Evolutionary conservation across 2,329 filamentous ascomycete species (phyloP), one percentile per base, ranked within the genome.

Genomic region (Elsinoe necatrix): DNA sequence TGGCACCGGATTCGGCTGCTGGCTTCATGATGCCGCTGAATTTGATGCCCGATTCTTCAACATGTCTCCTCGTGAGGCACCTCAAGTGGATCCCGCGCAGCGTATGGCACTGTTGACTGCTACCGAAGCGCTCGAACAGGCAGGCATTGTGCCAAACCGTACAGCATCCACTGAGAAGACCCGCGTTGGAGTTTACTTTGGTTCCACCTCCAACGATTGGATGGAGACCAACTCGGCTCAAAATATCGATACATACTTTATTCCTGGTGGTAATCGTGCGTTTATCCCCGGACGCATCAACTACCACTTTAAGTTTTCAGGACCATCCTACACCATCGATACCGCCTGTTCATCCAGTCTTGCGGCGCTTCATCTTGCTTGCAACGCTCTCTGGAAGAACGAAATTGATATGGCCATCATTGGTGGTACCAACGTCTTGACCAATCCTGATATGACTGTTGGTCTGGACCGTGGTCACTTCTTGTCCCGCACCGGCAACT

Each of bases 341-440:
- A 67, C 67, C 9, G 67, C 65, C 7, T 69, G 67, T 54, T 66
- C 65, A 5, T 65, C 64, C 1, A 59, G 64, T 35, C 55, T 64
- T 18, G 61, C 63, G 1, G 59, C 63, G 8, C 58, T 66, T 25
- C 52, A 55, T 23, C 27, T 59, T 7, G 65, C 65, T 0, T 68
- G 66, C 52, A 55, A 57, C 3, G 61, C 64, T 8, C 57, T 69
- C 1, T 67, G 66, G 66, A 59, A 51, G 11, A 64, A 64, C 4
- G 65, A 67, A 11, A 60, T 62, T 41, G 66, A 68, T 48, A 67
- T 59, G 5, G 66, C 62, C 9, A 56, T 68, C n/a, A 59, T 62
- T 34, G 66, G 66, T 11, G 67, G 67, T 3, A 41, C 61, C 8
- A 68, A 65, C 52, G 54, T 69, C 9, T 41, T 67, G 20, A 65